phyloP scores from a whole-genome alignment of 2,329 filamentous ascomycete species.

The Fusarium poae region DNA sequence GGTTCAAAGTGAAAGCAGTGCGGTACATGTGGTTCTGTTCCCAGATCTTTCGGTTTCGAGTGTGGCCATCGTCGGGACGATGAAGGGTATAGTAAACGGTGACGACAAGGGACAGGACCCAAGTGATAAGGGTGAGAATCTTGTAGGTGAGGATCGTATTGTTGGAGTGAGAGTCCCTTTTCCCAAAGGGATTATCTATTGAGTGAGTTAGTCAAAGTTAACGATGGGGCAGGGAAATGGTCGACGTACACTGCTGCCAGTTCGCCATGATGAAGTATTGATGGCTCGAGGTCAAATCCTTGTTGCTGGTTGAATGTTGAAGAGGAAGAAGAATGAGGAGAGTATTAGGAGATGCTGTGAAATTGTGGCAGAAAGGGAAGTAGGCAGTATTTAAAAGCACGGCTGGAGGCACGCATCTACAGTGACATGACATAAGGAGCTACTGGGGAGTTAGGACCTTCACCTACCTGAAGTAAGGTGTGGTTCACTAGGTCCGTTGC shows the following conservation, averaged over 20 bases:
- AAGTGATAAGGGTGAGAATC: slow-evolving; percentile 78
- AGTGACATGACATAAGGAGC: slow-evolving; percentile 12
- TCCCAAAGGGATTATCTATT: slow-evolving; percentile 81
- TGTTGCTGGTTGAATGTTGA: neutral
- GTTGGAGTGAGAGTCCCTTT: slow-evolving; percentile 73
- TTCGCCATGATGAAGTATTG: slow-evolving; percentile 48
- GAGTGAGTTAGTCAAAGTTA: slow-evolving; percentile 23
- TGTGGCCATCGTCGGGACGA: slow-evolving; percentile 71
- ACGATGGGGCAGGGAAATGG: neutral
- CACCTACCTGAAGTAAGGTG: slow-evolving; percentile 1
- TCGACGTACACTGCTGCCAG: slow-evolving; percentile 49
- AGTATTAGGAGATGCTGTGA: slow-evolving; percentile 2
- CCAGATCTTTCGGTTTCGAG: slow-evolving; percentile 76
- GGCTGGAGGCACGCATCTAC: slow-evolving; percentile 7
- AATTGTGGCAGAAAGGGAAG: slow-evolving; percentile 5
- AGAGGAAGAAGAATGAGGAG: slow-evolving; percentile 8
- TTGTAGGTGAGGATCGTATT: slow-evolving; percentile 79
- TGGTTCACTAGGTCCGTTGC: slow-evolving; percentile 6
- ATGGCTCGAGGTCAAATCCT: slow-evolving; percentile 10
- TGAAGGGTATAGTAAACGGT: slow-evolving; percentile 81
- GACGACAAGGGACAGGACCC: slow-evolving; percentile 78
- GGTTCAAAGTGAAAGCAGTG: slow-evolving; percentile 83
- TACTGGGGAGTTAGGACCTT: neutral
- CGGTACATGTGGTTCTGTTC: slow-evolving; percentile 74
- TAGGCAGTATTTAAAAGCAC: slow-evolving; percentile 46